Evolutionary conservation across 345 rosid species (phyloP), one percentile per base, ranked within the genome.

Genomic region (Sapria himalayana): DNA sequence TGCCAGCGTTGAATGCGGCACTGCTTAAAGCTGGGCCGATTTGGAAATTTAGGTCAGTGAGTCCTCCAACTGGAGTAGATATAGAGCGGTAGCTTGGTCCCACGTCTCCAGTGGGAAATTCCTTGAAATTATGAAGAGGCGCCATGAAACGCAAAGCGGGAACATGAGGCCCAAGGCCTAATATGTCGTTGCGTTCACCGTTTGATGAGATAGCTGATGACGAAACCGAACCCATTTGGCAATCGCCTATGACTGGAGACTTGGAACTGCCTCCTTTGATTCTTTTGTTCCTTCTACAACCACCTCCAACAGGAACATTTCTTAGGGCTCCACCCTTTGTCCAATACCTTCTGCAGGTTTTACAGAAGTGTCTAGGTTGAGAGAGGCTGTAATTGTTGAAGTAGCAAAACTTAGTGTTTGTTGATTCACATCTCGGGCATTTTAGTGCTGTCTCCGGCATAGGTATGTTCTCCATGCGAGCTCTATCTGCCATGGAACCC

Each of bases 361-460:
- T 86, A 70, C 98, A 86, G 46, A 82, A 86, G 81, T 86, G 98
- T 11, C 98, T 76, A 37, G 98, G 98, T 78, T 86, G 98, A 4
- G 93, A 38, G 29, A 78, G 91, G 44, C 85, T 78, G 68, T 86
- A 85, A 81, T 85, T 85, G 72, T 85, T 85, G 70, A 78, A 85
- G 63, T 85, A 85, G 56, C 96, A 85, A 52, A 86, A 86, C 54
- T 86, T 81, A 5, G 97, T 86, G 72, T 86, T 86, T 34, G 73
- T 68, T 1, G 94, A 86, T 33, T 86, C 94, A 25, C 98, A 86
- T 62, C 98, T 65, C 19, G 98, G 98, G 45, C 98, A 86, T 60
- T 74, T 78, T 22, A 70, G 51, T 37, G 85, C 80, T 6, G 64
- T 31, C 48, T 82, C 94, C 0, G 98, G 91, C 71, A 86, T 52